Base-by-base conservation (phyloP, 805 yeast species). In the Saturnispora besseyi region DNA sequence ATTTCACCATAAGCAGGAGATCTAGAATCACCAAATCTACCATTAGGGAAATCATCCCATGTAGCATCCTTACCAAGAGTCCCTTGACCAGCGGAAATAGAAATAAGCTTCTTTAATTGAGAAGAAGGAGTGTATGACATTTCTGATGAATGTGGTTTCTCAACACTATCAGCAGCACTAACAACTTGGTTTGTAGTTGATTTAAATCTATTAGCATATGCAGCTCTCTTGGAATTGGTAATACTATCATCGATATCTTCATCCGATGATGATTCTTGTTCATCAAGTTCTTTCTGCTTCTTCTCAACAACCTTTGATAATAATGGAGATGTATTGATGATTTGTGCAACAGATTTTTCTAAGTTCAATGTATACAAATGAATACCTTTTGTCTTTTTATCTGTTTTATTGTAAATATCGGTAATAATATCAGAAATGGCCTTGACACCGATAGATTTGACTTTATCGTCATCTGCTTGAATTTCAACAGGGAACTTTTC, bases 1-100 rank as follows among this genome's bases (percentile, higher is more conserved):
- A 91, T 87, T 68, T 91, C 97, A 72, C 98, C 99, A 66, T 86
- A 91, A 1, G 98, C 98, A 18, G 97, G 96, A 32, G 96, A 87
- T 59, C 93, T 75, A 0, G 96, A 86, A 68, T 89, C 96, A 69
- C 97, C 95, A 65, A 87, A 88, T 69, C 98, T 77, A 62, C 97
- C 96, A 66, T 90, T 88, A 28, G 96, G 93, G 66, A 87, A 90
- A 61, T 90, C 98, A 71, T 90, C 98, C 98, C 98, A 90, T 1
- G 90, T 86, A 4, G 95, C 96, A 64, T 87, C 93, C 59, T 87
- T 80, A 33, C 96, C 96, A 28, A 87, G 62, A 2, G 83, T 77
- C 37, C 96, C 96, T 56, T 84, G 81, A 40, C 96, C 96, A 13
- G 84, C 76, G 41, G 93, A 84, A 38, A 88, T 87, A 5, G 89